These are phyloP conservation scores for Kluyveromyces lactis DNA, from an alignment of 805 yeast species.

Conservation along the genomic window DNA sequence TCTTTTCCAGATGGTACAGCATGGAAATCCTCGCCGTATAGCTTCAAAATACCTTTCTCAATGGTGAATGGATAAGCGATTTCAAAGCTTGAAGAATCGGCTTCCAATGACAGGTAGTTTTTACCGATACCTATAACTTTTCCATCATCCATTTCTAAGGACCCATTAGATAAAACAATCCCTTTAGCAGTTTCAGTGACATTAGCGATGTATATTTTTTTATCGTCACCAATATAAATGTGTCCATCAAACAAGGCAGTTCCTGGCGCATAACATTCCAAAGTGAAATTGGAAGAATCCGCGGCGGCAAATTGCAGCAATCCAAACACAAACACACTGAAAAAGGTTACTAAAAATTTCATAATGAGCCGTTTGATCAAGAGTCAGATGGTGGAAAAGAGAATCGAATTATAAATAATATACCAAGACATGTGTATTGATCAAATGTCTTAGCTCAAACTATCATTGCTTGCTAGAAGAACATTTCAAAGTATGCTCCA, in stretches of 20 bases:
- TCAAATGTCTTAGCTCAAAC: too few relatives aligned
- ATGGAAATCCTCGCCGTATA: conserved; percentile 2
- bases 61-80: neutral
- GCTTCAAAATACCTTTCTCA: neutral
- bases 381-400: too few relatives aligned
- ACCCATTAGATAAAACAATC: neutral
- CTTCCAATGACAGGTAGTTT: neutral
- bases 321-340: neutral
- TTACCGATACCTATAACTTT: conserved; percentile 1
- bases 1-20: conserved; percentile 1
- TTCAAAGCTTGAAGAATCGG: neutral
- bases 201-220: neutral
- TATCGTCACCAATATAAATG: neutral
- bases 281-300: neutral
- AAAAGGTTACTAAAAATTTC: neutral
- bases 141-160: neutral
- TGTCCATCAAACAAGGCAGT: neutral
- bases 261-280: conserved; percentile 1
- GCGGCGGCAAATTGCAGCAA: neutral
- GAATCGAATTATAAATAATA: too few relatives aligned
- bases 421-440: too few relatives aligned
- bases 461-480: too few relatives aligned
- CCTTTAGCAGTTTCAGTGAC: neutral
- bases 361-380: neutral
- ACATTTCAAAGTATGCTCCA: too few relatives aligned